Percentiles rank a stretch among this genome's conserved stretches.
phyloP scores from a whole-genome alignment of 176 grass and related monocot genomes.

The Guadua angustifolia region DNA sequence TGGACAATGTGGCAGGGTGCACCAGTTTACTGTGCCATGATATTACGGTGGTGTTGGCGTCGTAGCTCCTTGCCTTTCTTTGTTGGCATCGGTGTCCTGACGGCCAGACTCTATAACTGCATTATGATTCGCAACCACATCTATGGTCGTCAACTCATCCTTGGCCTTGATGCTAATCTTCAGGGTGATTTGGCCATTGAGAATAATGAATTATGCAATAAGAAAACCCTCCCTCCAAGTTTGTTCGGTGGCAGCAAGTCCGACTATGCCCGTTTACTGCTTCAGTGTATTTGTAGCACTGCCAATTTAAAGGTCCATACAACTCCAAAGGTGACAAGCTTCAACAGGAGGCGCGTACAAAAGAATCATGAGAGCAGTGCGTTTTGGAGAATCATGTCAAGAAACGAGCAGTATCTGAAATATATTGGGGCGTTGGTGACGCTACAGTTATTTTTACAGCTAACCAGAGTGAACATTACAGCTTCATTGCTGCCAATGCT shows the following conservation, averaged over 20 bases:
- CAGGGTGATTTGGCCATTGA: background rate
- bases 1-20: slow-evolving; percentile 39
- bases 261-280: slow-evolving; percentile 4
- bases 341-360: background rate
- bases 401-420: slow-evolving; percentile 43
- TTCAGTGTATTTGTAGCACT: slow-evolving; percentile 50
- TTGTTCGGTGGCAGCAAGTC: slow-evolving; percentile 25
- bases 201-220: slow-evolving; percentile 28
- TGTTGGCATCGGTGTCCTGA: slow-evolving; percentile 41
- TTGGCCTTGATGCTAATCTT: background rate
- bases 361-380: background rate
- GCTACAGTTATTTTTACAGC: slow-evolving; percentile 42
- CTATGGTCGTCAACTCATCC: slow-evolving; percentile 18
- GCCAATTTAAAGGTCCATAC: slow-evolving; percentile 41
- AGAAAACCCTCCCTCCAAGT: background rate
- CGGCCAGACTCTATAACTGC: slow-evolving; percentile 35
- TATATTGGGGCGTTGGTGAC: slow-evolving; percentile 36
- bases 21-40: slow-evolving; percentile 9
- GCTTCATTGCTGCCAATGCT: slow-evolving; percentile 50
- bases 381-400: slow-evolving; percentile 38
- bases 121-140: background rate
- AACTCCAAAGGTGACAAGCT: slow-evolving; percentile 16
- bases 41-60: slow-evolving; percentile 25
- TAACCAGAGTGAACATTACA: slow-evolving; percentile 44
- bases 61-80: slow-evolving; percentile 46